Conservation (phyloP, 1,284 basidiomycete genomes). For the Acaromyces ingoldii region DNA sequence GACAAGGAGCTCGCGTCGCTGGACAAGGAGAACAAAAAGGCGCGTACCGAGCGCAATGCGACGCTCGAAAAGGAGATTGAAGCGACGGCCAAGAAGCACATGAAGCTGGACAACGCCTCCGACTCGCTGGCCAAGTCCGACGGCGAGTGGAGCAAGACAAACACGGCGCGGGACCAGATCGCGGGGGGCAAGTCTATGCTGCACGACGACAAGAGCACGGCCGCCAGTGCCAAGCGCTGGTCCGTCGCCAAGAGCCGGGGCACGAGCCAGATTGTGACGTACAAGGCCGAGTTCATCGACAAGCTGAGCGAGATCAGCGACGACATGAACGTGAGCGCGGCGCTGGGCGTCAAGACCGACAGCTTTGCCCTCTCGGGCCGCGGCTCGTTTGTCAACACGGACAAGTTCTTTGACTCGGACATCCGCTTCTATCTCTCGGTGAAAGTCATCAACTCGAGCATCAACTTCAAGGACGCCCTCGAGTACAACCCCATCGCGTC, state of each 20-base stretch:
- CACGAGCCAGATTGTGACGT: constrained; percentile 8
- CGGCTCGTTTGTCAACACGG: constrained; percentile 3
- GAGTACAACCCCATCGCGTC: constrained; percentile 5
- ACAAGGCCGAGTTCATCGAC: constrained; percentile 1
- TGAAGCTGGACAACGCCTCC: neutral
- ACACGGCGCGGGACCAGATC: neutral
- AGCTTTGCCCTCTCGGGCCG: neutral
- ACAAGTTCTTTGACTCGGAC: constrained; percentile 1
- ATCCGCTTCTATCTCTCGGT: constrained; percentile 4
- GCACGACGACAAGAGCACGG: neutral
- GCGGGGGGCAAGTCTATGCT: neutral
- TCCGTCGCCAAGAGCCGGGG: constrained; percentile 1
- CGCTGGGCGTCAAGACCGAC: constrained; percentile 1
- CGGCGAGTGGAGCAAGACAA: neutral
- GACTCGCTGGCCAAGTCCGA: neutral
- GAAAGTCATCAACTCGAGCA: neutral
- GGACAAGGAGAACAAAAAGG: neutral
- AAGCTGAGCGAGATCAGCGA: constrained; percentile 4
- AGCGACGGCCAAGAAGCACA: neutral
- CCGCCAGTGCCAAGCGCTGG: neutral
- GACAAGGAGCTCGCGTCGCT: too few species aligned
- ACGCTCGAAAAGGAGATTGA: neutral
- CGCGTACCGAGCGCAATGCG: neutral
- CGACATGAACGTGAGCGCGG: constrained; percentile 2
- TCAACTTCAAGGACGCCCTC: constrained; percentile 7